Evolutionary conservation across 129 eudicot genomes (phyloP).

Genomic region (Escallonia rubra): DNA sequence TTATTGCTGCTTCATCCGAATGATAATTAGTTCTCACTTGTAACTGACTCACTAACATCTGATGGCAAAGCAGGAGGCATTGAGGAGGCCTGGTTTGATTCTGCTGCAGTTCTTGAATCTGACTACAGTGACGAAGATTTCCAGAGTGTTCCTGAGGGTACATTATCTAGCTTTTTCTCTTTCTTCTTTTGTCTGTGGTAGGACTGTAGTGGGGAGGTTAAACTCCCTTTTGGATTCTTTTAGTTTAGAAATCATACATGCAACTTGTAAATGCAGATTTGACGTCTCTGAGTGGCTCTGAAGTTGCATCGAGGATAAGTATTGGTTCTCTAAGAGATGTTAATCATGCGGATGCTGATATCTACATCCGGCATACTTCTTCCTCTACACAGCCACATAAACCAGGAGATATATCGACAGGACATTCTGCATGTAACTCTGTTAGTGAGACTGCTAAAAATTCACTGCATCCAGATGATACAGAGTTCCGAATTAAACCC

Average conservation of each 20-base stretch:
- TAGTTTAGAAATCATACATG: not conserved
- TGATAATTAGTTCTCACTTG: not conserved
- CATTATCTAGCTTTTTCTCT: not conserved
- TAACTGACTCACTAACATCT: constrained; percentile 1
- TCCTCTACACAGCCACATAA: constrained; percentile 14
- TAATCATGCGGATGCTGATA: constrained; percentile 11
- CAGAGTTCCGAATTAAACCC: constrained; percentile 24
- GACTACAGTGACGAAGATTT: constrained; percentile 92
- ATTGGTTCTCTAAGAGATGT: constrained; percentile 26
- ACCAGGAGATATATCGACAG: constrained; percentile 15
- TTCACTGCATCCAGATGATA: constrained; percentile 28
- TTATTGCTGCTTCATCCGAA: not conserved
- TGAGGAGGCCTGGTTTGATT: constrained; percentile 82
- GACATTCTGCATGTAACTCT: constrained; percentile 28
- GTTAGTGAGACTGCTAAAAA: constrained; percentile 29
- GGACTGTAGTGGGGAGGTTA: no score
- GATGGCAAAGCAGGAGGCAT: constrained; percentile 37
- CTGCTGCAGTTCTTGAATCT: constrained; percentile 70
- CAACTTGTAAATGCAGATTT: constrained; percentile 41
- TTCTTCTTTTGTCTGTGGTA: not conserved
- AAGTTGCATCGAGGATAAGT: constrained; percentile 43
- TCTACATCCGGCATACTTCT: not conserved
- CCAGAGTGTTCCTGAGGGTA: constrained; percentile 79
- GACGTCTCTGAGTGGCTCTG: constrained; percentile 42
- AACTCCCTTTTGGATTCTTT: no score